These are phyloP conservation scores for Calocybe gangraenosa DNA, from an alignment of 768 basidiomycete species.

Conservation along the genomic window DNA sequence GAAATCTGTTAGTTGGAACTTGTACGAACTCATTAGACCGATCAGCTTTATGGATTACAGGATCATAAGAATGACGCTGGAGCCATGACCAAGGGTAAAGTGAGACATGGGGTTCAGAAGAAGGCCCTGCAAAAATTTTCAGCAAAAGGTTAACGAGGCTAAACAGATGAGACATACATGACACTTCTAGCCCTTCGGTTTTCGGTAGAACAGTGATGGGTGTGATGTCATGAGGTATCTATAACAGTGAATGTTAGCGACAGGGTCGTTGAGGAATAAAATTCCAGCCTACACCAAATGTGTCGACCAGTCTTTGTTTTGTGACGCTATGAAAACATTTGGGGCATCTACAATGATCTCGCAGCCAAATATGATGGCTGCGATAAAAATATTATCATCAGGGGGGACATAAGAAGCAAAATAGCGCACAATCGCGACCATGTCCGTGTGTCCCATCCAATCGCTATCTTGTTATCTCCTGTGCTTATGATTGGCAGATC, in stretches of 20 bases:
- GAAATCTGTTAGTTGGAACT: no score
- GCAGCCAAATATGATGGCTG: slow-evolving; percentile 88
- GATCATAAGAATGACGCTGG: slow-evolving; percentile 74
- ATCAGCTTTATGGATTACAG: slow-evolving; percentile 35
- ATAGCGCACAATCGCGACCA: slow-evolving; percentile 75
- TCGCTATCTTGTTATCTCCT: slow-evolving; percentile 56
- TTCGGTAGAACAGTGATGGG: slow-evolving; percentile 56
- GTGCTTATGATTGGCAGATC: slow-evolving; percentile 51
- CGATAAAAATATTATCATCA: slow-evolving; percentile 2
- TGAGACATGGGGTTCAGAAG: slow-evolving; percentile 64
- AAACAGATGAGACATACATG: slow-evolving; percentile 47
- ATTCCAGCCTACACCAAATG: slow-evolving; percentile 59
- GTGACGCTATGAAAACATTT: slow-evolving; percentile 84
- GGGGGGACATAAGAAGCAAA: background rate
- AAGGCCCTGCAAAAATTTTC: slow-evolving; percentile 40
- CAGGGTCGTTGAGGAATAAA: slow-evolving; percentile 3
- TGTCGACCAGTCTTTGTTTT: slow-evolving; percentile 86
- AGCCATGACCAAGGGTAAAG: slow-evolving; percentile 89
- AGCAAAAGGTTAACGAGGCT: background rate
- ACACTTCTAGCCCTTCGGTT: slow-evolving; percentile 63
- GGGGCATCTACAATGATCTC: slow-evolving; percentile 90
- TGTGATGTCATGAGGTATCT: slow-evolving; percentile 77
- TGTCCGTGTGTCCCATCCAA: slow-evolving; percentile 68
- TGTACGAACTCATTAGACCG: slow-evolving; percentile 38
- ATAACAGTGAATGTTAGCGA: background rate